Evolutionary conservation across 495 filamentous ascomycete species (phyloP), one percentile per base, ranked within the genome.

Genomic region (Aspergillus leporis): DNA sequence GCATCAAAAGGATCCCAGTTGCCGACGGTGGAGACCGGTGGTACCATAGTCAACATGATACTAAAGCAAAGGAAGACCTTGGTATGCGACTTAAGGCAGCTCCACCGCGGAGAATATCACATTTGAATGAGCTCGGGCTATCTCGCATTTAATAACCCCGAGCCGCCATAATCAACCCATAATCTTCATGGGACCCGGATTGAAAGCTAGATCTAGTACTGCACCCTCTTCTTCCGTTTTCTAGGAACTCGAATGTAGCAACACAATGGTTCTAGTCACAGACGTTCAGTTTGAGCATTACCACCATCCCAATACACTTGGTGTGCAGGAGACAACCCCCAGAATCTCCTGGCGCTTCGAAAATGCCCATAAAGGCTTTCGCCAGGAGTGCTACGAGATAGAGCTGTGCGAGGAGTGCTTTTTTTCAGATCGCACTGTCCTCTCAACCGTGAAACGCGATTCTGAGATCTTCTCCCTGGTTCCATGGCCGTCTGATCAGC

Each of bases 201-300:
- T n/a, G n/a, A n/a, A n/a, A n/a, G n/a, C n/a, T n/a, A n/a, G n/a
- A n/a, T n/a, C n/a, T n/a, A n/a, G n/a, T n/a, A n/a, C n/a, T n/a
- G n/a, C n/a, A 47, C 23, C 23, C 43, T 47, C 0, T 47, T 23
- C n/a, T n/a, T 6, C 43, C 23, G 9, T 47, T 21, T n/a, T 19
- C 43, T 3, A 4, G 8, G 43, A 18, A 47, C 2, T 10, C 0
- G 13, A 47, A 6, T 6, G 3, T 28, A 3, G 25, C 25, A 47
- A 0, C 6, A 22, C 50, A 32, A 59, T 59, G 57, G 23, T 50
- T 1, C 49, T 30, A 23, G 38, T 59, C 38, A 53, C 36, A 6
- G 34, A 23, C 23, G 38, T 59, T 28, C 57, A 18, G n/a, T 55
- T 60, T 28, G 58, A 55, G 41, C 58, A 60, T 31, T 55, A 60